A percentile compares a stretch with the other conserved stretches of the same genome.
Evolutionary conservation across 768 basidiomycete genomes (phyloP).

Genomic region (Brasilioporus rufonigricans): DNA sequence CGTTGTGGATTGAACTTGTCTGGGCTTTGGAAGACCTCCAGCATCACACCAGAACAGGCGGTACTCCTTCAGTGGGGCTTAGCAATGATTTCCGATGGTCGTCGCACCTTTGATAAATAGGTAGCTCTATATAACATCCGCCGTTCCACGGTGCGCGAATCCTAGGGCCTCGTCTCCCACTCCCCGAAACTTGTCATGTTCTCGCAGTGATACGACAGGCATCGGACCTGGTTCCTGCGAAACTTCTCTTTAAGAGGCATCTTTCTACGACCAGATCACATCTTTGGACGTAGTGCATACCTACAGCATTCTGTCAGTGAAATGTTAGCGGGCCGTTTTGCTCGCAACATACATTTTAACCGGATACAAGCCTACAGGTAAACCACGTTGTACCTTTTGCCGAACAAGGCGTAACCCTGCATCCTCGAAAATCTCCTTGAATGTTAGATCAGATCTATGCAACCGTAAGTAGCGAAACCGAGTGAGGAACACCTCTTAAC

Average conservation of each 20-base stretch:
- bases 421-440: constrained; percentile 70
- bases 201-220: background rate
- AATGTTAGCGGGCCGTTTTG: background rate
- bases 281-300: constrained; percentile 23
- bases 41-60: too few relatives aligned
- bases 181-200: background rate
- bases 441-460: constrained; percentile 76
- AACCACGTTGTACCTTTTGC: constrained; percentile 79
- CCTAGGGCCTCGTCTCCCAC: background rate
- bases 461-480: constrained; percentile 3
- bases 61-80: too few relatives aligned
- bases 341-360: constrained; percentile 74
- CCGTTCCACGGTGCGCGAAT: too few relatives aligned
- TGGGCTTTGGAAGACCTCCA: too few relatives aligned
- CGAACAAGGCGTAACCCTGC: constrained; percentile 72
- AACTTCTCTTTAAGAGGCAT: too few relatives aligned
- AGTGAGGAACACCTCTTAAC: background rate
- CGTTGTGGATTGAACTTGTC: too few relatives aligned
- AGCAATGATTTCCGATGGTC: too few relatives aligned
- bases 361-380: constrained; percentile 75
- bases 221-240: background rate
- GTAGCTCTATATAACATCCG: too few relatives aligned
- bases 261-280: constrained; percentile 5
- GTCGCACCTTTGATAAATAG: too few relatives aligned
- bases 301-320: constrained; percentile 16